phyloP scores from a whole-genome alignment of 1,284 basidiomycete genomes.

The Marasmius sp. region DNA sequence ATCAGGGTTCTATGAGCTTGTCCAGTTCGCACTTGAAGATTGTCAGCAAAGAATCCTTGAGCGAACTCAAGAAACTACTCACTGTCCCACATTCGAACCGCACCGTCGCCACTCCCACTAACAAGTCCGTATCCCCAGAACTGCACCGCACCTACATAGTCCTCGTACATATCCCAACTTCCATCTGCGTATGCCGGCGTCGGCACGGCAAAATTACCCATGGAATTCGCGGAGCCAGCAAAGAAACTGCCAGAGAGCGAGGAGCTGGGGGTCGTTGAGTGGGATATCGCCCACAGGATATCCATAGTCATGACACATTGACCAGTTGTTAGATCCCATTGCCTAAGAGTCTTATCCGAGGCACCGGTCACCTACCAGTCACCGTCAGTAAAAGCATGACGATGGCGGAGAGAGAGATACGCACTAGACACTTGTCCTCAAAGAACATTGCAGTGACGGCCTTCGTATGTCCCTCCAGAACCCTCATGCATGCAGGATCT shows the following conservation, averaged over 20 bases:
- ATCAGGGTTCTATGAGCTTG: slow-evolving; percentile 93
- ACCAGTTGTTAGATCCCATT: slow-evolving; percentile 97
- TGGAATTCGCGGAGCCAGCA: slow-evolving; percentile 54
- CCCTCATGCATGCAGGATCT: slow-evolving; percentile 65
- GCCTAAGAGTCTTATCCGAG: slow-evolving; percentile 96
- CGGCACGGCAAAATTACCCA: slow-evolving; percentile 75
- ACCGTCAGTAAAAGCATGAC: not conserved
- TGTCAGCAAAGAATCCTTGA: slow-evolving; percentile 4
- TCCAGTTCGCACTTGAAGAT: slow-evolving; percentile 85
- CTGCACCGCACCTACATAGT: slow-evolving; percentile 96
- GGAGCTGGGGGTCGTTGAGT: slow-evolving; percentile 60
- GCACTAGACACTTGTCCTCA: slow-evolving; percentile 88
- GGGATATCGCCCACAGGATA: slow-evolving; percentile 98
- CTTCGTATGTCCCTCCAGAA: slow-evolving; percentile 90
- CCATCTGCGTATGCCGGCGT: slow-evolving; percentile 89
- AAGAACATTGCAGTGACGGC: slow-evolving; percentile 93
- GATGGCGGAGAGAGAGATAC: slow-evolving; percentile 21
- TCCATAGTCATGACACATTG: slow-evolving; percentile 99
- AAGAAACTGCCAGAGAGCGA: slow-evolving; percentile 48
- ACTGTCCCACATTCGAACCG: slow-evolving; percentile 99
- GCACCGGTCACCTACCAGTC: slow-evolving; percentile 85
- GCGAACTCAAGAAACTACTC: slow-evolving; percentile 30
- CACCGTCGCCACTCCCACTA: slow-evolving; percentile 95
- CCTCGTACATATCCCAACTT: slow-evolving; percentile 93
- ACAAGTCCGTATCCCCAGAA: slow-evolving; percentile 99